Base-by-base conservation (phyloP, 2,329 filamentous ascomycete genomes). In the Pseudonectria buxi region DNA sequence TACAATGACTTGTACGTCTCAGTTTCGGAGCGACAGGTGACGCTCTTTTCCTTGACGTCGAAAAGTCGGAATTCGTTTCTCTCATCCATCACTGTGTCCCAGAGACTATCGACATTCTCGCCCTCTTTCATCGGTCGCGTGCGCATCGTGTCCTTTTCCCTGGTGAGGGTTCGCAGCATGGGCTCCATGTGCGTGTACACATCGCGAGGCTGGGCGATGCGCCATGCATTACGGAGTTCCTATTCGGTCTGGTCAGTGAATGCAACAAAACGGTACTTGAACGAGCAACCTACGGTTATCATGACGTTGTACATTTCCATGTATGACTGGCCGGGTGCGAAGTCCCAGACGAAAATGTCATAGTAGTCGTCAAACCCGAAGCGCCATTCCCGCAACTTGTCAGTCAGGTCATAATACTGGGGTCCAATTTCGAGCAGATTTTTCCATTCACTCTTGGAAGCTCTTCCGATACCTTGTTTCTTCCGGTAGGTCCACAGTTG, bases 341-440 rank as follows among this genome's bases (percentile, higher is more conserved):
- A 51, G 15, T 52, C 47, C 51, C 52, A 56, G 22, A 56, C 47
- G 14, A 40, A 54, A 14, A 56, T 38, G 26, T 56, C 52, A 14
- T 55, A 54, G 16, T 53, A 55, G 28, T 56, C 52, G 2, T 50
- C 26, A 18, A 56, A 56, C 3, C 45, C 40, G 26, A 55, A 53
- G 1, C 46, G 45, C 54, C 49, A 56, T 33, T 55, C 36, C 14
- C 53, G 39, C 6, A 50, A n/a, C 11, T 12, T 12, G 14, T 56
- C 46, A 0, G 41, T 49, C 45, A 53, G 30, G 24, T 42, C 38
- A 28, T 55, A 54, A 16, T 51, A 56, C 0, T 39, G 28, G 2
- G 46, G 48, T 5, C 51, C 54, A 0, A 54, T 37, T 7, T 49
- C 47, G 9, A 56, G 14, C 1, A 47, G 7, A 4, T 48, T 47